A percentile compares a stretch with the other conserved stretches of the same genome.
phyloP scores from a whole-genome alignment of 306 rosid genomes.

The Erythrophleum fordii region DNA sequence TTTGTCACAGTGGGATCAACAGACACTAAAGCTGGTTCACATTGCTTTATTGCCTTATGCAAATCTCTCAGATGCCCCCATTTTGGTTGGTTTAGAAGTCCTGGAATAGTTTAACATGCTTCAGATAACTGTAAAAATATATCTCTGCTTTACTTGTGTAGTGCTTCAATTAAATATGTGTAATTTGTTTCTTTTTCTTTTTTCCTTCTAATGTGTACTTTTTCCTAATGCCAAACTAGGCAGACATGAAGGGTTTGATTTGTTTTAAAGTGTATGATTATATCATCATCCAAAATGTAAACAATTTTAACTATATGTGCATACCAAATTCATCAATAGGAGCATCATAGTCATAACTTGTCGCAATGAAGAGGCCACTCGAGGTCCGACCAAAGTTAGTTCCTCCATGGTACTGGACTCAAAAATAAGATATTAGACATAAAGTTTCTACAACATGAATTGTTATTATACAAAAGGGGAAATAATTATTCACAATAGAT shows the following conservation, averaged over 20 bases:
- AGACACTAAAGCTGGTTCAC: conserved; percentile 71
- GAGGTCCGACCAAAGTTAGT: conserved; percentile 93
- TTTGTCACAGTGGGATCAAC: conserved; percentile 60
- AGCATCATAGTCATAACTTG: conserved; percentile 97
- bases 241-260: conserved; percentile 11
- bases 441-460: conserved; percentile 7
- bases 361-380: conserved; percentile 86
- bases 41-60: conserved; percentile 68
- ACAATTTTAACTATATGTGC: conserved; percentile 19
- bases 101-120: conserved; percentile 41
- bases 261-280: background rate
- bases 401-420: conserved; percentile 92
- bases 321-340: conserved; percentile 94
- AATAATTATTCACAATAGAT: background rate
- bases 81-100: conserved; percentile 66
- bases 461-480: background rate
- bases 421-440: conserved; percentile 12
- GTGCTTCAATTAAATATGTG: conserved; percentile 22
- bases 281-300: background rate
- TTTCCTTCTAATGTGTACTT: background rate
- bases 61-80: conserved; percentile 76
- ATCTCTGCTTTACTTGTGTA: conserved; percentile 14
- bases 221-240: background rate
- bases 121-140: conserved; percentile 27
- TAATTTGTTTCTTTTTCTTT: conserved; percentile 3